Base-by-base conservation (phyloP, 345 rosid genomes). In the Pistacia vera region DNA sequence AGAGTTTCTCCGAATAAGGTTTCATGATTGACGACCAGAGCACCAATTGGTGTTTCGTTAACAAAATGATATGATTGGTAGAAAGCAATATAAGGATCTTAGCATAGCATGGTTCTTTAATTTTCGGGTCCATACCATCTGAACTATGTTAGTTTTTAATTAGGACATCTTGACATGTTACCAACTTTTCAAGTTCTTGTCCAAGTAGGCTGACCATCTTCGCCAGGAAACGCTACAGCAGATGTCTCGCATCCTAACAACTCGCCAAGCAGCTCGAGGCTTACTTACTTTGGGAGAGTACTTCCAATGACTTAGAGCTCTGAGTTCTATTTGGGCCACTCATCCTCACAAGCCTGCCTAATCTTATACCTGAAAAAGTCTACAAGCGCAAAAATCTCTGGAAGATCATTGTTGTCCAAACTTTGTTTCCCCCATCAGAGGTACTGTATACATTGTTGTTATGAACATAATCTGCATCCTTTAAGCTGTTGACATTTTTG, bases 231-330 rank as follows among this genome's bases (percentile, higher is more conserved):
- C 97, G 4, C 68, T 96, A 83, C 97, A 82, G 77, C 98, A 92
- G 77, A 93, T 93, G 97, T 85, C 84, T 71, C 75, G 86, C 63
- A 84, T 90, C 83, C 84, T 96, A 62, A 92, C 97, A 68, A 83
- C 81, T 33, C 85, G 87, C n/a, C 98, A 93, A 78, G 91, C 93
- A 5, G 98, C 97, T 79, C 85, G 91, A 49, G 95, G 97, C 9
- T 86, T 93, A 73, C 90, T 92, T 63, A 91, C 93, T 11, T 79
- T 92, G 78, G 98, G 97, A 11, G 97, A 96, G 83, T 93, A 93
- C 85, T 89, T 88, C 72, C 91, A 91, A 67, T 88, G 97, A 51
- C 91, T 91, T 35, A 85, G 93, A 66, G 90, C 84, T 74, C 75
- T 93, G 72, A 96, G 97, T 77, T 77, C 87, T 41, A 75, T 88